Percentiles rank a stretch among this genome's conserved stretches.
Evolutionary conservation across 2,329 filamentous ascomycete genomes (phyloP).

Genomic region (Talaromyces piceae): DNA sequence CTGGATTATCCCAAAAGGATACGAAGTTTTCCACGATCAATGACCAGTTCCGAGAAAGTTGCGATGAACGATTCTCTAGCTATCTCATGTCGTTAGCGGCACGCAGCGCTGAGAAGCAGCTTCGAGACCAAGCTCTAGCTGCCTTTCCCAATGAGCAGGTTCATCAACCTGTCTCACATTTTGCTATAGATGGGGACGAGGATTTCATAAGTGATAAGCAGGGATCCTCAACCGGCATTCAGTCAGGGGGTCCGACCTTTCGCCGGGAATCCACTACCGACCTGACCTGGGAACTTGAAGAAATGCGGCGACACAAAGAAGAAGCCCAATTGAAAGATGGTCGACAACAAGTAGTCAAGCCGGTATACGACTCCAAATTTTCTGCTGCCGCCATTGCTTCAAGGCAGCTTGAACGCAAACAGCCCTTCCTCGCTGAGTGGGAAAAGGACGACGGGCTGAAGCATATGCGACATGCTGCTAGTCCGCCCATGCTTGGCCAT

Average conservation of each 20-base stretch:
- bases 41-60: conserved; percentile 45
- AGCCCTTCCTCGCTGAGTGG: conserved; percentile 13
- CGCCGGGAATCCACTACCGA: conserved; percentile 39
- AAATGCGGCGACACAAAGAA: conserved; percentile 72
- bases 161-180: conserved; percentile 41
- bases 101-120: conserved; percentile 68
- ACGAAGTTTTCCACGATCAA: conserved; percentile 25
- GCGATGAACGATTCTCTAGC: conserved; percentile 67
- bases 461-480: conserved; percentile 52
- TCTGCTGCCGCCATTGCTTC: conserved; percentile 24
- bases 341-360: conserved; percentile 22
- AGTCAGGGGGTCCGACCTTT: conserved; percentile 22
- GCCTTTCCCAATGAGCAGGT: conserved; percentile 44
- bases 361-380: conserved; percentile 24
- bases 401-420: conserved; percentile 14
- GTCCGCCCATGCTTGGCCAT: conserved; percentile 79
- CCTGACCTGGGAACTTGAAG: conserved; percentile 65
- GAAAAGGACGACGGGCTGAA: conserved; percentile 30
- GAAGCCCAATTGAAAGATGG: conserved; percentile 45
- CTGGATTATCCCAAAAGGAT: conserved; percentile 21
- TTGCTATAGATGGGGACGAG: conserved; percentile 36
- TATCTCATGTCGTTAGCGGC: conserved; percentile 75
- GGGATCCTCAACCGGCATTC: conserved; percentile 19
- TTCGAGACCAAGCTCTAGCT: conserved; percentile 56
- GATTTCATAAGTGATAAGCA: conserved; percentile 25